Evolutionary conservation across 495 filamentous ascomycete species (phyloP).

Genomic region (Parathielavia hyrcaniae): DNA sequence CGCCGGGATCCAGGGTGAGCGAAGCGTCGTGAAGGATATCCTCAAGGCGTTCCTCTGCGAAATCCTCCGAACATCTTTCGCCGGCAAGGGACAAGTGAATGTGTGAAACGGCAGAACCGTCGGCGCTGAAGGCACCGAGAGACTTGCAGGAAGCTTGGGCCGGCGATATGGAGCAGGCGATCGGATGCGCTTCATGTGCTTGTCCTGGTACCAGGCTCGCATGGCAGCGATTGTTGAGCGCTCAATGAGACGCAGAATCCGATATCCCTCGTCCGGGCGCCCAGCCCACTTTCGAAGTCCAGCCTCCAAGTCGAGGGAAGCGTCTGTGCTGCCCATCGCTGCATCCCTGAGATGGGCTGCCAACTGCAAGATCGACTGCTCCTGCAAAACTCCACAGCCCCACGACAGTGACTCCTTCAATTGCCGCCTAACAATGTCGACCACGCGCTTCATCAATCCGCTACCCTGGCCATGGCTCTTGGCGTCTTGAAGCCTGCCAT

Average conservation of each 20-base stretch:
- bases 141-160: slow-evolving; percentile 64
- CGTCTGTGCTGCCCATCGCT: slow-evolving; percentile 24
- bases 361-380: slow-evolving; percentile 39
- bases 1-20: slow-evolving; percentile 75
- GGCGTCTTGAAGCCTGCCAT: slow-evolving; percentile 76
- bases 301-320: slow-evolving; percentile 30
- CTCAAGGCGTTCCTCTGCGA: slow-evolving; percentile 91
- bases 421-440: slow-evolving; percentile 88
- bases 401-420: slow-evolving; percentile 80
- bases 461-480: slow-evolving; percentile 51
- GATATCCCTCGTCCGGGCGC: slow-evolving; percentile 79
- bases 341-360: slow-evolving; percentile 42
- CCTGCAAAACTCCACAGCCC: slow-evolving; percentile 69
- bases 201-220: slow-evolving; percentile 86
- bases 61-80: slow-evolving; percentile 89
- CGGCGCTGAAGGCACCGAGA: slow-evolving; percentile 82
- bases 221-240: slow-evolving; percentile 68
- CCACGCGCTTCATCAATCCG: slow-evolving; percentile 93
- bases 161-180: slow-evolving; percentile 59
- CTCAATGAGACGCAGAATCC: slow-evolving; percentile 79
- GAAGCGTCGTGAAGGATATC: slow-evolving; percentile 83
- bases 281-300: slow-evolving; percentile 65
- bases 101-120: slow-evolving; percentile 99
- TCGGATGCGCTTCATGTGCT: slow-evolving; percentile 58
- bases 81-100: slow-evolving; percentile 89